Percentiles rank a stretch among this genome's conserved stretches.
Evolutionary conservation across 2,329 filamentous ascomycete species (phyloP).

Genomic region (Phoma herbarum): DNA sequence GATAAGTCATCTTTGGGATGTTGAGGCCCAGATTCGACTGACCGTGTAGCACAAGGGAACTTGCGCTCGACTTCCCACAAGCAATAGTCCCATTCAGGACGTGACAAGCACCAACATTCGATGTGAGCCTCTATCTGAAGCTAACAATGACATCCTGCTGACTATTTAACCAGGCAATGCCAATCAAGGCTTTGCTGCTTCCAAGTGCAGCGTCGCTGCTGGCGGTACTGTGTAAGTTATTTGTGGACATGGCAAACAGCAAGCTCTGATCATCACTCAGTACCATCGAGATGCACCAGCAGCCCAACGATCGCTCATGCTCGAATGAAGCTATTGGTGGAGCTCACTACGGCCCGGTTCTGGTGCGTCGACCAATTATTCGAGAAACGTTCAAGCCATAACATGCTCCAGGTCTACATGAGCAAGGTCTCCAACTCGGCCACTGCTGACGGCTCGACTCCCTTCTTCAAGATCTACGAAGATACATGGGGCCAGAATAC

Average conservation of each 20-base stretch:
- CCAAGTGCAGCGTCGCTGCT: slow-evolving; percentile 58
- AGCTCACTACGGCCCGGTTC: slow-evolving; percentile 58
- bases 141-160: not conserved
- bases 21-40: not conserved
- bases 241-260: no score
- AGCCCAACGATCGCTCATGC: slow-evolving; percentile 62
- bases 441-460: slow-evolving; percentile 59
- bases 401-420: slow-evolving; percentile 46
- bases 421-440: slow-evolving; percentile 57
- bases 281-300: slow-evolving; percentile 58
- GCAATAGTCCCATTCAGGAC: slow-evolving; percentile 55
- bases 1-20: slow-evolving; percentile 22
- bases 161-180: slow-evolving; percentile 29
- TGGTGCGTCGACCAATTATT: slow-evolving; percentile 47
- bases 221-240: slow-evolving; percentile 51
- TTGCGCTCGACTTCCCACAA: slow-evolving; percentile 40
- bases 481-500: slow-evolving; percentile 60
- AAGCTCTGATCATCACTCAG: not conserved
- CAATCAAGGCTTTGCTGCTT: slow-evolving; percentile 39
- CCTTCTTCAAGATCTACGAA: slow-evolving; percentile 68
- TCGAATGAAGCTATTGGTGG: slow-evolving; percentile 50
- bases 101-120: slow-evolving; percentile 63
- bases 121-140: slow-evolving; percentile 44
- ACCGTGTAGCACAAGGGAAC: slow-evolving; percentile 23
- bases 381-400: not conserved